Conservation (phyloP, 768 basidiomycete species). For the Thelephora aurantiotincta region DNA sequence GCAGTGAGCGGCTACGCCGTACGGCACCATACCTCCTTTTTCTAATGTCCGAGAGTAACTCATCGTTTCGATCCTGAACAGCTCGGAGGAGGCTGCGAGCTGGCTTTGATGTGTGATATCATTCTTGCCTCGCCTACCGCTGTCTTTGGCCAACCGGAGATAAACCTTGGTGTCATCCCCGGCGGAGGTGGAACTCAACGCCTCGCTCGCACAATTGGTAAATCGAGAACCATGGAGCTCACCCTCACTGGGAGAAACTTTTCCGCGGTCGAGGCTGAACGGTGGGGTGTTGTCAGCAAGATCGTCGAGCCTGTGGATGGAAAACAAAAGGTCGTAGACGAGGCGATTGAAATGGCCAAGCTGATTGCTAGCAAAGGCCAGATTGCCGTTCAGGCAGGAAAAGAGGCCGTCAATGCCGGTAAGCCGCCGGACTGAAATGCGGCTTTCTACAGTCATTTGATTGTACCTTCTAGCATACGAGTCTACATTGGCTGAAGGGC, state of each 20-base stretch:
- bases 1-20: constrained; percentile 93
- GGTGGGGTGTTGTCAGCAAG: constrained; percentile 79
- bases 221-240: constrained; percentile 91
- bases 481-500: constrained; percentile 63
- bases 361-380: constrained; percentile 72
- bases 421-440: constrained; percentile 8
- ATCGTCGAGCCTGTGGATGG: constrained; percentile 68
- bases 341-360: constrained; percentile 71
- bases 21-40: constrained; percentile 18
- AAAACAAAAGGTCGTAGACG: constrained; percentile 50
- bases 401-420: constrained; percentile 92
- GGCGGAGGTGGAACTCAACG: constrained; percentile 93
- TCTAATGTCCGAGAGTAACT: not conserved
- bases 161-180: constrained; percentile 89
- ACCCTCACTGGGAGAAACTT: constrained; percentile 79
- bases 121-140: constrained; percentile 84
- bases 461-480: constrained; percentile 50
- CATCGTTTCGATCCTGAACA: constrained; percentile 16
- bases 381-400: constrained; percentile 73
- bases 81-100: constrained; percentile 96
- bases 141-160: constrained; percentile 91
- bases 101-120: constrained; percentile 94
- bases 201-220: constrained; percentile 73
- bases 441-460: not conserved
- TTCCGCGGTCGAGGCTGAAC: constrained; percentile 66